Evolutionary conservation across 2,329 filamentous ascomycete genomes (phyloP).

Genomic region (Myrmaecium sp.): DNA sequence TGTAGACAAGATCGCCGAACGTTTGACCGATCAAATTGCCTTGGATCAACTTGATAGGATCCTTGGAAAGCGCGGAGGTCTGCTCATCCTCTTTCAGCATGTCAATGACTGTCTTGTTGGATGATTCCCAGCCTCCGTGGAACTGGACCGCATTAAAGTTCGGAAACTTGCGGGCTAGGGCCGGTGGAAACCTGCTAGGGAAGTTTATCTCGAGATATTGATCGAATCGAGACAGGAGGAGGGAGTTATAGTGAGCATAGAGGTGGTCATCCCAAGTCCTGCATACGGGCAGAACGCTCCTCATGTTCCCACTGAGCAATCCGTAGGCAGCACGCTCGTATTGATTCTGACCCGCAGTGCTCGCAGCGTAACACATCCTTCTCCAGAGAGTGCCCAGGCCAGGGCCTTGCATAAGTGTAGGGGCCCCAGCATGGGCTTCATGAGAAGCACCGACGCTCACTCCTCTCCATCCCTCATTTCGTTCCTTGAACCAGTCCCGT

Average conservation of each 20-base stretch:
- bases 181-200: constrained; percentile 35
- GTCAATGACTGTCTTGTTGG: constrained; percentile 40
- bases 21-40: constrained; percentile 54
- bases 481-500: constrained; percentile 69
- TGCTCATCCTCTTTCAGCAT: constrained; percentile 39
- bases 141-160: constrained; percentile 49
- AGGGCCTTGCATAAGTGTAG: constrained; percentile 19
- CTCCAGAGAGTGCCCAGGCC: constrained; percentile 45
- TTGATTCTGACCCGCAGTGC: constrained; percentile 51
- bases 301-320: constrained; percentile 68
- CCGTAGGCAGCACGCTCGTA: constrained; percentile 87
- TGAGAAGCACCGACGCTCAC: constrained; percentile 61
- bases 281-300: constrained; percentile 61
- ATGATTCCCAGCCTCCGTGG: constrained; percentile 36
- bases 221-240: constrained; percentile 66
- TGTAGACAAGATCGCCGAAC: constrained; percentile 24
- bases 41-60: constrained; percentile 60
- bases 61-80: constrained; percentile 40
- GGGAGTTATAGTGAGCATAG: constrained; percentile 76
- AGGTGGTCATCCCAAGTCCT: constrained; percentile 72
- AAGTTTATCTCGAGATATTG: constrained; percentile 44
- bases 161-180: constrained; percentile 41
- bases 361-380: constrained; percentile 59
- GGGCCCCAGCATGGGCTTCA: constrained; percentile 21
- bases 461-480: constrained; percentile 79